Conservation (phyloP, 495 filamentous ascomycete genomes). For the Neurospora sp. region DNA sequence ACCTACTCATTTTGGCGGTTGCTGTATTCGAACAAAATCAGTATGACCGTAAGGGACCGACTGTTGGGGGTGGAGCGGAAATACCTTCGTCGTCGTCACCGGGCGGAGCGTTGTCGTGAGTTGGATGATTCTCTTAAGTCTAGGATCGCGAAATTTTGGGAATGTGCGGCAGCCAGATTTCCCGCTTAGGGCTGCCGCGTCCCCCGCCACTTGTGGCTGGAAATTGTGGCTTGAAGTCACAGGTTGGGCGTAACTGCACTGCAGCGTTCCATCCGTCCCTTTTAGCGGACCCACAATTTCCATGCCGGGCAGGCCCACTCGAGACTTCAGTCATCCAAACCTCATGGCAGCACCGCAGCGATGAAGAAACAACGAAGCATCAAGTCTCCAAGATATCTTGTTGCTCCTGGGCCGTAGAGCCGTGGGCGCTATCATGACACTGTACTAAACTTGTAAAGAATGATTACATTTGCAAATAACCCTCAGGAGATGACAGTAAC, state of each 20-base stretch:
- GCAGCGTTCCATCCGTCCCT: background rate
- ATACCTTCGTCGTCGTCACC: constrained; percentile 28
- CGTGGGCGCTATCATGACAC: background rate
- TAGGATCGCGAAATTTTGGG: constrained; percentile 29
- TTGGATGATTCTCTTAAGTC: constrained; percentile 21
- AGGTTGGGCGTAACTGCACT: background rate
- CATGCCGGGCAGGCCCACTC: background rate
- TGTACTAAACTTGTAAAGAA: background rate
- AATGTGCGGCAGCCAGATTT: constrained; percentile 22
- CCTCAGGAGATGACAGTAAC: background rate
- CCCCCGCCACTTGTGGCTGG: background rate
- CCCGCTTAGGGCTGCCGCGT: constrained; percentile 23
- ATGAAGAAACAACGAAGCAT: background rate
- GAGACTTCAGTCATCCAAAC: background rate
- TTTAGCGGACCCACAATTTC: background rate
- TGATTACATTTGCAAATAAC: background rate
- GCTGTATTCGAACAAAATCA: constrained; percentile 15
- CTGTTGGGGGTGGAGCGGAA: background rate
- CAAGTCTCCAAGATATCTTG: background rate
- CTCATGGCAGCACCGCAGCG: background rate
- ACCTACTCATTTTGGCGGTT: constrained; percentile 37
- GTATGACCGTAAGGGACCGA: constrained; percentile 2
- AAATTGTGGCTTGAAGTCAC: background rate
- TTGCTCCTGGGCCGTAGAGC: background rate
- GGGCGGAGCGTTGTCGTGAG: constrained; percentile 19